Evolutionary conservation across 441 rosid species (phyloP).

Genomic region (Syzygium syzygioides): DNA sequence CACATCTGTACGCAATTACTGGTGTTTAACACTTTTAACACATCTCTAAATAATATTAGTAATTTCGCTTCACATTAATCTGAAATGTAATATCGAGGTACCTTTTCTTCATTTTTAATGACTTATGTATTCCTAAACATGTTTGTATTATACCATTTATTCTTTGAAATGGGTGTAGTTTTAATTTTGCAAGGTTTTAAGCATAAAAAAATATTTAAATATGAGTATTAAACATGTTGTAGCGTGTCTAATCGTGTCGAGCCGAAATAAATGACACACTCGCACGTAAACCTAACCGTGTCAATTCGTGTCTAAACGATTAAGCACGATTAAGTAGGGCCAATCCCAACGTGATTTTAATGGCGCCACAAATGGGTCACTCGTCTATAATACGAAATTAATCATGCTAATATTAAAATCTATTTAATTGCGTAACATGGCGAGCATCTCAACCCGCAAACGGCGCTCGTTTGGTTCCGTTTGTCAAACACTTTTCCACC

Average conservation of each 20-base stretch:
- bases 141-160: neutral
- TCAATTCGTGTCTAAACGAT: neutral
- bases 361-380: neutral
- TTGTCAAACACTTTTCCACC: neutral
- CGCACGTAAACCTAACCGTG: accelerated
- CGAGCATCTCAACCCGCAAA: neutral
- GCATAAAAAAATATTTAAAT: neutral
- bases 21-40: neutral
- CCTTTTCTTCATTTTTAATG: neutral
- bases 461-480: neutral
- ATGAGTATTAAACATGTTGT: accelerated
- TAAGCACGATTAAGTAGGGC: too few relatives aligned
- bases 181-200: neutral
- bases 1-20: neutral
- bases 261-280: neutral
- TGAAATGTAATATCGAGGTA: accelerated
- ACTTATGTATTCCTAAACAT: neutral
- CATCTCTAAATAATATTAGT: neutral
- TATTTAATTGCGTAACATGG: neutral
- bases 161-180: neutral
- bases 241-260: neutral
- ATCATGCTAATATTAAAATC: neutral
- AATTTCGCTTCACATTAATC: neutral
- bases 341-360: neutral
- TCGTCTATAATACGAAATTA: neutral